Percentiles rank a stretch among this genome's conserved stretches.
Conservation (phyloP, 23 red algal species). For the Chondrus crispus region DNA sequence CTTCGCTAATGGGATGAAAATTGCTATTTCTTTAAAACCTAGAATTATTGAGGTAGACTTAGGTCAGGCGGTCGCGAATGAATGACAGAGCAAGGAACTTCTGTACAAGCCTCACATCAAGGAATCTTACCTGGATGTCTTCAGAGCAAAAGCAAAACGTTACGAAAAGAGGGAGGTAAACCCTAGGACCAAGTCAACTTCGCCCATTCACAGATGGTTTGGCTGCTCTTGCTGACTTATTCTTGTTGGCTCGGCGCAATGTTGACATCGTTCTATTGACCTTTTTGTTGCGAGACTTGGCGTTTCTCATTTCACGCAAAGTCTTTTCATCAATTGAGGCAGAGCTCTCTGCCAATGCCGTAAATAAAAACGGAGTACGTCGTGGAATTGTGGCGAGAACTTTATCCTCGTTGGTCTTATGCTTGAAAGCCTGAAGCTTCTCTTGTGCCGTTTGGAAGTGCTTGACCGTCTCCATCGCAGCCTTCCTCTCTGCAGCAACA, state of each 20-base stretch:
- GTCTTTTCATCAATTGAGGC: not conserved
- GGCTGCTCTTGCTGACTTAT: not conserved
- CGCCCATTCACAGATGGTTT: conserved; percentile 54
- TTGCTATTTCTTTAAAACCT: too few relatives aligned
- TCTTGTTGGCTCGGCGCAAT: conserved; percentile 21
- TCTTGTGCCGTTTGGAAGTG: conserved; percentile 31
- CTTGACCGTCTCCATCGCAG: conserved; percentile 4
- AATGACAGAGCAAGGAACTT: too few relatives aligned
- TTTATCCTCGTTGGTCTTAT: not conserved
- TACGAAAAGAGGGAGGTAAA: too few relatives aligned
- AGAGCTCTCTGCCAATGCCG: conserved; percentile 37
- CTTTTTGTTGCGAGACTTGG: not conserved
- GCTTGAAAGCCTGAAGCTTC: conserved; percentile 5
- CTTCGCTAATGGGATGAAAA: too few relatives aligned
- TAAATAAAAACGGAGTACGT: conserved; percentile 36
- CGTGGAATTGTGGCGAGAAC: conserved; percentile 30
- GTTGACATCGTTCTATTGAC: conserved; percentile 29
- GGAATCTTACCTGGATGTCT: too few relatives aligned
- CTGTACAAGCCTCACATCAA: too few relatives aligned
- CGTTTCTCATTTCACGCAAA: not conserved
- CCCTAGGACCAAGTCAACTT: too few relatives aligned
- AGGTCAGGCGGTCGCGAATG: too few relatives aligned
- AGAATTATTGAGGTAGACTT: too few relatives aligned
- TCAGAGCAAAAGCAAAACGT: too few relatives aligned
- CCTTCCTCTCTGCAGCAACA: conserved; percentile 8